phyloP scores from a whole-genome alignment of 2,329 filamentous ascomycete species.

The Paecilomyces formosus region DNA sequence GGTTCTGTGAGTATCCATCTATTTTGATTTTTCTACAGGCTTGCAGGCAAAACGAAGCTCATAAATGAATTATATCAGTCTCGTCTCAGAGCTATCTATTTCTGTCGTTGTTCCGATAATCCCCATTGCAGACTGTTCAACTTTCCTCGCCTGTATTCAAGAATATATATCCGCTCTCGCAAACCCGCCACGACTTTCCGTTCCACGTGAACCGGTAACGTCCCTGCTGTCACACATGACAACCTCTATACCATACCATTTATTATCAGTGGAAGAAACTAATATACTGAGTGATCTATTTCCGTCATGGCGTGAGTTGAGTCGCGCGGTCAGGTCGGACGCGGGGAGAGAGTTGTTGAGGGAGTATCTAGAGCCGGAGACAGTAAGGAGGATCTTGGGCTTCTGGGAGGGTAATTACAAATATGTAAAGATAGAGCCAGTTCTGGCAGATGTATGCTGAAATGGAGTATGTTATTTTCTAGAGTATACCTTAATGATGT shows the following conservation, averaged over 20 bases:
- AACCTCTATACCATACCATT: conserved; percentile 8
- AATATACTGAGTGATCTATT: conserved; percentile 26
- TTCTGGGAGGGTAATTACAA: conserved; percentile 26
- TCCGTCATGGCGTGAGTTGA: conserved; percentile 13
- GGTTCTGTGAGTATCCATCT: conserved; percentile 12
- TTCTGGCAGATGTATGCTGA: background rate
- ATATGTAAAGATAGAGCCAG: background rate
- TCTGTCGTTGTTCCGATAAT: conserved; percentile 18
- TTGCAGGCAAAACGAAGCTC: background rate
- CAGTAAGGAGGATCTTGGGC: conserved; percentile 21
- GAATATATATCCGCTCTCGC: conserved; percentile 29
- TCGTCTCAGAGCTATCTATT: background rate
- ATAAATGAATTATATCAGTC: conserved; percentile 10
- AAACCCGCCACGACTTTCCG: conserved; percentile 10
- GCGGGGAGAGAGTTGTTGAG: conserved; percentile 17
- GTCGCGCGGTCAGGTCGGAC: conserved; percentile 9
- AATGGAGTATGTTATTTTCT: background rate
- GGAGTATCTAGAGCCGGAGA: conserved; percentile 24
- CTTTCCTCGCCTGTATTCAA: conserved; percentile 13
- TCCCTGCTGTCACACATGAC: conserved; percentile 15
- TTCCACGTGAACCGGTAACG: conserved; percentile 8
- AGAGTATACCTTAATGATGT: background rate
- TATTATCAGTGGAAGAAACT: conserved; percentile 18
- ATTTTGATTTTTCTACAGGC: no score
- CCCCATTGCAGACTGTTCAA: conserved; percentile 19